phyloP scores from a whole-genome alignment of 176 grass and related monocot genomes.

The bread wheat (Triticum aestivum) region IWGSC_CS_RefSeq_v2.1 NC_057800.1:167211849-167212348 shows the following conservation, averaged over 20 bases:
- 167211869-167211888: constrained; percentile 41
- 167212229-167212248: not conserved
- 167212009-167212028: accelerated
- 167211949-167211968: not conserved
- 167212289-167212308: not conserved
- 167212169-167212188: not conserved
- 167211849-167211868: not conserved
- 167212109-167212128: constrained; percentile 73
- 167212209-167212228: not conserved
- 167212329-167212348: not conserved
- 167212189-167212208: not conserved
- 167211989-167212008: not conserved
- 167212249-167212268: not conserved
- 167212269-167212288: not conserved
- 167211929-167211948: not conserved
- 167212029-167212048: accelerated
- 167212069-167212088: constrained; percentile 84
- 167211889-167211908: constrained; percentile 28
- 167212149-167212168: not conserved
- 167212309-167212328: not conserved
- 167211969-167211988: too few species aligned
- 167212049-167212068: constrained; percentile 17
- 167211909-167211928: not conserved
- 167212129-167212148: not conserved
- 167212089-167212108: constrained; percentile 76